Percentiles rank a stretch among this genome's conserved stretches.
Conservation (phyloP, 139 green algal species). For the Haematococcus sp. region DNA sequence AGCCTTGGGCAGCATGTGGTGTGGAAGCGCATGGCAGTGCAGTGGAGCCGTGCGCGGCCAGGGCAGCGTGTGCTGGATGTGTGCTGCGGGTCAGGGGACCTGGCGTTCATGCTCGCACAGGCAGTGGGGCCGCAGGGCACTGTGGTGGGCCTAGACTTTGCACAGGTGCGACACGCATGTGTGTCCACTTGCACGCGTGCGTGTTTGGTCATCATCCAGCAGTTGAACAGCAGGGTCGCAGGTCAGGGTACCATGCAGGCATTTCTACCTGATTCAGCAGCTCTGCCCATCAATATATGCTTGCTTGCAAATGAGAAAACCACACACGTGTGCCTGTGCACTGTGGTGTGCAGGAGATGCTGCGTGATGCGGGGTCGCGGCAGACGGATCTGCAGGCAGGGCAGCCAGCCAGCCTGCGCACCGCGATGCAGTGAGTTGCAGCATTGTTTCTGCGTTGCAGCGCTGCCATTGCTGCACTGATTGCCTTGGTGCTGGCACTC, state of each 20-base stretch:
- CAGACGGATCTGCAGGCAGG: constrained; percentile 6
- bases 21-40: constrained; percentile 94
- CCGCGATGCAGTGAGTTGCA: constrained; percentile 28
- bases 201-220: too few species aligned
- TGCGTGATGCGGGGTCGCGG: constrained; percentile 46
- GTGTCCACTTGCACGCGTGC: too few species aligned
- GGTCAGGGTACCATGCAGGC: too few species aligned
- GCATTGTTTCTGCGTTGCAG: too few species aligned
- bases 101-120: constrained; percentile 79
- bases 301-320: too few species aligned
- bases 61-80: constrained; percentile 80
- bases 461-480: too few species aligned
- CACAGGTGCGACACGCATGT: too few species aligned
- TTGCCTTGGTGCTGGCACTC: too few species aligned
- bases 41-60: constrained; percentile 67
- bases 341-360: constrained; percentile 76
- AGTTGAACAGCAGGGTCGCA: too few species aligned
- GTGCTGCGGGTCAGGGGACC: constrained; percentile 93
- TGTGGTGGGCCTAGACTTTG: constrained; percentile 88
- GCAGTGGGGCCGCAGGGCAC: constrained; percentile 71
- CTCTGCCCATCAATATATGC: too few species aligned
- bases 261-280: too few species aligned
- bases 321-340: too few species aligned
- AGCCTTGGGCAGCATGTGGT: constrained; percentile 90
- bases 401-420: neutral